Evolutionary conservation across 2,329 filamentous ascomycete genomes (phyloP).

Genomic region (Fusarium subtropicale): DNA sequence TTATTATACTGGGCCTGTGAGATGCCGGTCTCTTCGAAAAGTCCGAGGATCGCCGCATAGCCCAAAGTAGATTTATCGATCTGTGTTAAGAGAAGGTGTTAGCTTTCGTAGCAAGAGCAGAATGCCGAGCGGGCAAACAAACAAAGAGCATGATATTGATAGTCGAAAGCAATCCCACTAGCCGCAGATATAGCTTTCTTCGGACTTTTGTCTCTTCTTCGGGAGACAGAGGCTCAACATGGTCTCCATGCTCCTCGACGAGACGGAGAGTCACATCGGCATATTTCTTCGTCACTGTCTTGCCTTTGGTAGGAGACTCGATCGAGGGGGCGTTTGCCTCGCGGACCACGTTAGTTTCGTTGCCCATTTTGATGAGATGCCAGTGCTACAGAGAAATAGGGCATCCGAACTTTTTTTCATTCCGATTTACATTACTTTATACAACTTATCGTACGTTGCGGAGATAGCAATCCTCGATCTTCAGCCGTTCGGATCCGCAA

Average conservation of each 20-base stretch:
- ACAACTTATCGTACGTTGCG: neutral
- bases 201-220: constrained; percentile 15
- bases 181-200: constrained; percentile 12
- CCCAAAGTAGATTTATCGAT: constrained; percentile 48
- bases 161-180: constrained; percentile 2
- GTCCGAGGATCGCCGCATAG: constrained; percentile 55
- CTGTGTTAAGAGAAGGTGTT: accelerated
- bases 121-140: neutral
- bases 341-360: neutral
- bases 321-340: neutral
- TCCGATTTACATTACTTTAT: neutral
- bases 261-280: constrained; percentile 13
- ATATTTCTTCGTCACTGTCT: constrained; percentile 3
- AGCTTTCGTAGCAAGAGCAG: neutral
- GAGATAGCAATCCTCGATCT: neutral
- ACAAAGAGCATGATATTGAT: constrained; percentile 22
- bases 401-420: accelerated
- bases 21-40: constrained; percentile 49
- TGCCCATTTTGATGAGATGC: neutral
- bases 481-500: neutral
- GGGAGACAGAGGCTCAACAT: neutral
- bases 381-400: neutral
- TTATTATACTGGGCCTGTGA: constrained; percentile 23
- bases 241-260: constrained; percentile 5
- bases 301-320: neutral